Evolutionary conservation across 768 basidiomycete species (phyloP).

Genomic region (Fomitopsis pulvina): DNA sequence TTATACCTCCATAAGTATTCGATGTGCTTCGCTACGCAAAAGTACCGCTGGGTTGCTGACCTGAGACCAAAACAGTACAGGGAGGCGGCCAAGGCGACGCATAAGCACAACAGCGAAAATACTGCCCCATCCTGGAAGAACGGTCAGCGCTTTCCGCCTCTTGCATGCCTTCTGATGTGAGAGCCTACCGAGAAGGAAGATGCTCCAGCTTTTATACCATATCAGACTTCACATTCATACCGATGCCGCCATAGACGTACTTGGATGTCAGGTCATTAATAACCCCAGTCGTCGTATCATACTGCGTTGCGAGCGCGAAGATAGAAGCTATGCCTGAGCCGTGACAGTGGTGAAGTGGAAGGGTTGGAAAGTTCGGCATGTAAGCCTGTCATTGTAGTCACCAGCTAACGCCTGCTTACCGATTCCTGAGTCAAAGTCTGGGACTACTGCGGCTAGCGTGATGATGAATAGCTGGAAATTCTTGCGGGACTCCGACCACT

Average conservation of each 20-base stretch:
- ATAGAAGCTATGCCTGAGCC: conserved; percentile 49
- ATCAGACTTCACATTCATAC: background rate
- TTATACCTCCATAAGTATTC: conserved; percentile 13
- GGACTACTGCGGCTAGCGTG: conserved; percentile 58
- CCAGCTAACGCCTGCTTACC: conserved; percentile 27
- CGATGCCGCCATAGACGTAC: conserved; percentile 12
- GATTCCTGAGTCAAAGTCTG: conserved; percentile 62
- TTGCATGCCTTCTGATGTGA: background rate
- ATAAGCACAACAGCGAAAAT: conserved; percentile 60
- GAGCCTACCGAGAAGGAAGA: conserved; percentile 47
- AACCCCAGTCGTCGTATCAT: conserved; percentile 44
- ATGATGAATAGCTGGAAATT: conserved; percentile 51
- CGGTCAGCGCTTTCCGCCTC: background rate
- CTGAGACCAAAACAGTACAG: conserved; percentile 69
- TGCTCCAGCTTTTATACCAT: conserved; percentile 47
- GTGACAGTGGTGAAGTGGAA: too few relatives aligned
- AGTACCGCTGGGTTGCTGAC: conserved; percentile 24
- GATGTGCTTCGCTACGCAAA: background rate
- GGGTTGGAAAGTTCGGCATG: background rate
- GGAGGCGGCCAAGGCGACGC: conserved; percentile 56
- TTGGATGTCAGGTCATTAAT: conserved; percentile 61
- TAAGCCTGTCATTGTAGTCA: background rate
- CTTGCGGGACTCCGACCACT: conserved; percentile 52
- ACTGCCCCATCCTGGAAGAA: conserved; percentile 45
- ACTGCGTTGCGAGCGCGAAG: conserved; percentile 52